phyloP scores from a whole-genome alignment of 768 basidiomycete genomes.

The Suillus alpinus region DNA sequence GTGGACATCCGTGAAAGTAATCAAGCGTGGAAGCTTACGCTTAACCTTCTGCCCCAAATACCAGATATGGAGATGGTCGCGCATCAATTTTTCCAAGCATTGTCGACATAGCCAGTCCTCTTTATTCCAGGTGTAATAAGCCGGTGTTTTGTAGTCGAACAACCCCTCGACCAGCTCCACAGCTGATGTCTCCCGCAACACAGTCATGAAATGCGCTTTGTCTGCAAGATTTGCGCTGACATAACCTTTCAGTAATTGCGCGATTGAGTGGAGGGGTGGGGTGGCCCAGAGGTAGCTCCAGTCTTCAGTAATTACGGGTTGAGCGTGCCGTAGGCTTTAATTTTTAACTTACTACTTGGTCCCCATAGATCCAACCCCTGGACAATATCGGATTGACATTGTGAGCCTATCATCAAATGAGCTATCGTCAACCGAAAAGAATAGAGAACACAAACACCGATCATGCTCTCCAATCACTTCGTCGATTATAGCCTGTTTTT shows the following conservation, averaged over 20 bases:
- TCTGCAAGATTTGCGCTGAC: conserved; percentile 8
- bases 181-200: conserved; percentile 9
- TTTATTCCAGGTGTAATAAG: conserved; percentile 26
- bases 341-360: conserved; percentile 23
- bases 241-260: conserved; percentile 6
- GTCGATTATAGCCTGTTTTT: conserved; percentile 18
- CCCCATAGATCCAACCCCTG: conserved; percentile 22
- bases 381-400: conserved; percentile 11
- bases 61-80: conserved; percentile 28
- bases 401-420: conserved; percentile 11
- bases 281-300: conserved; percentile 15
- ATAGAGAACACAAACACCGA: conserved; percentile 17
- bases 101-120: conserved; percentile 30
- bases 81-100: conserved; percentile 27
- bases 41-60: conserved; percentile 19
- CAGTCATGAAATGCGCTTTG: conserved; percentile 5
- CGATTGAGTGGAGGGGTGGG: background rate
- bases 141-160: conserved; percentile 15
- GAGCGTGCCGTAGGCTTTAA: background rate
- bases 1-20: background rate
- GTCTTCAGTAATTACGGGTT: conserved; percentile 9
- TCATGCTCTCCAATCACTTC: conserved; percentile 17
- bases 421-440: background rate
- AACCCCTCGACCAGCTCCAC: conserved; percentile 14
- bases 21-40: conserved; percentile 11